phyloP scores from a whole-genome alignment of 2,329 filamentous ascomycete species.

The Dryadomyces quercivorus region DNA sequence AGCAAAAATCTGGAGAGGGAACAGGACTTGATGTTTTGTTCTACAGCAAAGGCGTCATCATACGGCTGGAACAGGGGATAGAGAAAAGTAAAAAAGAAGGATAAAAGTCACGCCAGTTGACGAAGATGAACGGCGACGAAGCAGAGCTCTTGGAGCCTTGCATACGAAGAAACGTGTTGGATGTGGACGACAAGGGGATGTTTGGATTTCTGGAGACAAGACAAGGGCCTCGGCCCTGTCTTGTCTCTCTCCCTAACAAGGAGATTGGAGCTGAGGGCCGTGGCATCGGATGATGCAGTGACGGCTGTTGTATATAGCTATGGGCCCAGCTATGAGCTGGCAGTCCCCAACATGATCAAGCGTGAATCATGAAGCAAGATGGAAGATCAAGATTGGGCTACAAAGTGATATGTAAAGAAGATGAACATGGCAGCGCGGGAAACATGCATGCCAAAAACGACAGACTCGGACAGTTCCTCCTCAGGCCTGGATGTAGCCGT shows the following conservation, averaged over 20 bases:
- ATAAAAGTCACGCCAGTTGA: not conserved
- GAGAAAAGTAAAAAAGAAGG: not conserved
- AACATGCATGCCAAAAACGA: not conserved
- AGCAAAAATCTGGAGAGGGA: not conserved
- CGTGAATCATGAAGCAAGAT: not conserved
- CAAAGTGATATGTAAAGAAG: too few species aligned
- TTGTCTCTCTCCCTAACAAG: constrained; percentile 1
- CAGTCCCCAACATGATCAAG: not conserved
- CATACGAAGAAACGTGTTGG: not conserved
- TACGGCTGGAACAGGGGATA: not conserved
- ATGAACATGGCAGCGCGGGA: not conserved
- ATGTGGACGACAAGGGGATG: not conserved
- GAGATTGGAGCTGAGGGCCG: not conserved
- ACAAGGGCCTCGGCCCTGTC: not conserved
- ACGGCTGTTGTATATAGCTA: not conserved
- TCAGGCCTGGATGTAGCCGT: constrained; percentile 4
- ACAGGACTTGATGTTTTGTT: not conserved
- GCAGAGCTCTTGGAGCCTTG: not conserved
- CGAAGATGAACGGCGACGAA: not conserved
- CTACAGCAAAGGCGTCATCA: not conserved
- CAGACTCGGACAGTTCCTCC: too few species aligned
- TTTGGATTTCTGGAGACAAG: not conserved
- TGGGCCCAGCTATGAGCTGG: not conserved
- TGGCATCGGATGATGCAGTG: not conserved
- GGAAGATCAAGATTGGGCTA: too few species aligned